Conservation (phyloP, 1,139 yeast genomes). For the Zygosaccharomyces sapae region DNA sequence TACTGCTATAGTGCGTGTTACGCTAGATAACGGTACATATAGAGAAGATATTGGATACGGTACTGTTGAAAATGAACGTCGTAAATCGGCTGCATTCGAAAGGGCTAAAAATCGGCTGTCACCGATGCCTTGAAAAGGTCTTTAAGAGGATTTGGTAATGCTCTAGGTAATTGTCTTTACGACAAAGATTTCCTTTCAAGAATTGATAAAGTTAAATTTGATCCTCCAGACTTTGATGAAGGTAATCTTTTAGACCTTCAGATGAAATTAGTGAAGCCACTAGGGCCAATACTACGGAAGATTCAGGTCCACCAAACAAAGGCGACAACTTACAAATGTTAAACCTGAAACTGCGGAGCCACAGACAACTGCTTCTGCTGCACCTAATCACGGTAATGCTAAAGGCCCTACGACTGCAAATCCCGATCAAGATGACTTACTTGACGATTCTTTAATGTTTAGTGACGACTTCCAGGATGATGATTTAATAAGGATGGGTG, state of each 20-base stretch:
- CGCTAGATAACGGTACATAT: slow-evolving; percentile 67
- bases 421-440: slow-evolving; percentile 39
- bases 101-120: slow-evolving; percentile 78
- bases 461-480: slow-evolving; percentile 53
- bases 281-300: slow-evolving; percentile 30
- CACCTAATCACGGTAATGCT: slow-evolving; percentile 10
- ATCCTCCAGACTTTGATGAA: slow-evolving; percentile 53
- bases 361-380: too few relatives aligned
- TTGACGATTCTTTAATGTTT: slow-evolving; percentile 63
- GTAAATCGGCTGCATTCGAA: slow-evolving; percentile 71
- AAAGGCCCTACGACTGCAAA: slow-evolving; percentile 13
- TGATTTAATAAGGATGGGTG: slow-evolving; percentile 28
- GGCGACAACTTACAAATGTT: slow-evolving; percentile 18
- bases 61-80: slow-evolving; percentile 64
- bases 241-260: slow-evolving; percentile 40
- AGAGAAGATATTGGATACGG: slow-evolving; percentile 85
- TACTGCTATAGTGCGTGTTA: slow-evolving; percentile 66
- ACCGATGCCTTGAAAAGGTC: slow-evolving; percentile 79
- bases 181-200: slow-evolving; percentile 61
- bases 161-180: slow-evolving; percentile 73
- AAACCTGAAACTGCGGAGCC: slow-evolving; percentile 3
- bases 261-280: slow-evolving; percentile 35
- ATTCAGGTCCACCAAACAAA: slow-evolving; percentile 17
- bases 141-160: slow-evolving; percentile 73
- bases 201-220: slow-evolving; percentile 44